Base-by-base conservation (phyloP, 129 eudicot genomes). In the Chrysanthemum seticuspe region DNA sequence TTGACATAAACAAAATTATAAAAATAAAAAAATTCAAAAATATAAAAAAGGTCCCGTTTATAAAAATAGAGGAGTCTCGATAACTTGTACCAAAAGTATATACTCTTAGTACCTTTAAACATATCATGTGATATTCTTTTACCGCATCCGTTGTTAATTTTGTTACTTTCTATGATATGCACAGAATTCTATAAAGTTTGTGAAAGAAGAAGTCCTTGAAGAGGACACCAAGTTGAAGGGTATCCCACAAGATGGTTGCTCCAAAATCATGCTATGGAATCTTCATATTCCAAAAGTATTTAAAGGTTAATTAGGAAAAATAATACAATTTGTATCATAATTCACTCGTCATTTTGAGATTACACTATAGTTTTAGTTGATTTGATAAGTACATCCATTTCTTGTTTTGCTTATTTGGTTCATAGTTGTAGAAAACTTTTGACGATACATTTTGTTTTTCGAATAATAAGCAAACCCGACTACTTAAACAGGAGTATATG, bases 141-240 rank as follows among this genome's bases (percentile, higher is more conserved):
- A n/a, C 63, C 8, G 10, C 1, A 19, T 66, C 44, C 10, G 7
- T 10, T 61, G 6, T 27, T 13, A 16, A 53, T 15, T 69, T 1
- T 16, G 13, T 27, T 48, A 51, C 2, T 1, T 18, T 2, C 54
- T 63, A 2, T 15, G 4, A 14, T n/a, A 72, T 71, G 54, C 70
- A 79, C 89, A 88, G 97, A 81, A 88, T 82, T 83, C 96, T 11
- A 81, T 95, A 23, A 86, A 86, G 70, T 94, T 85, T 80, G 97
- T 94, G 66, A 84, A 86, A 69, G 84, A 90, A 48, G 97, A 91
- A 65, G 94, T 86, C 67, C 86, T 88, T 67, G 94, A 88, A 81
- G 98, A 90, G 78, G 97, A 94, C 56, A 89, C 92, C 16, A 84
- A 80, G 36, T 15, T 92, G 76, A 87, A 85, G 79, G 98, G 97